These are phyloP conservation scores for Hortiboletus rubellus DNA, from an alignment of 1,284 basidiomycete species.

Conservation along the genomic window DNA sequence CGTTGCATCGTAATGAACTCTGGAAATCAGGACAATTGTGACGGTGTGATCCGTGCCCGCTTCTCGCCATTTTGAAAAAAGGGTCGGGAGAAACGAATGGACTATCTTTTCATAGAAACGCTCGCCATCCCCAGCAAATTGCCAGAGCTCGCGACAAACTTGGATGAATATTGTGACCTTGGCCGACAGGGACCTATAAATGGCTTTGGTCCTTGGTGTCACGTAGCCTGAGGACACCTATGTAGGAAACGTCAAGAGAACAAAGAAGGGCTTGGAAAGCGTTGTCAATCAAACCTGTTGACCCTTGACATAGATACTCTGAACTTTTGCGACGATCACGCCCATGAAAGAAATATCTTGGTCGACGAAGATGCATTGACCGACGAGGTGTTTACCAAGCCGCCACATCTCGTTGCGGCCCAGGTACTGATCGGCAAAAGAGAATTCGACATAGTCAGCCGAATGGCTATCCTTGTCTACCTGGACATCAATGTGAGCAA, in stretches of 20 bases:
- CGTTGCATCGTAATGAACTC: constrained; percentile 86
- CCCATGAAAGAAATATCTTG: constrained; percentile 79
- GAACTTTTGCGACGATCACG: constrained; percentile 76
- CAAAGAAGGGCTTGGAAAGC: background rate
- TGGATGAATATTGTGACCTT: constrained; percentile 94
- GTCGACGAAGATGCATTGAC: constrained; percentile 70
- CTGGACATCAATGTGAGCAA: constrained; percentile 39
- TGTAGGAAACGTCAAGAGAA: constrained; percentile 10
- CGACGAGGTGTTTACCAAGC: constrained; percentile 72
- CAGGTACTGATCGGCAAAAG: constrained; percentile 90
- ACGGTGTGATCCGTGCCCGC: constrained; percentile 90
- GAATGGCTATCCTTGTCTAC: constrained; percentile 63
- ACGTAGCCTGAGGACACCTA: constrained; percentile 83
- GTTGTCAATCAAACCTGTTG: constrained; percentile 48
- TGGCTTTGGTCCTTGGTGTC: constrained; percentile 81
- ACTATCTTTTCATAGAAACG: constrained; percentile 96
- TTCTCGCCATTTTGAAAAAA: constrained; percentile 82
- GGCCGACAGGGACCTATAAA: constrained; percentile 90
- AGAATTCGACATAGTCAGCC: constrained; percentile 85
- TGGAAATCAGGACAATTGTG: constrained; percentile 92
- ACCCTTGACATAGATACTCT: constrained; percentile 69
- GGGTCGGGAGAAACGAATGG: constrained; percentile 85
- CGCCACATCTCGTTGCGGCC: constrained; percentile 95
- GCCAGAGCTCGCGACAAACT: constrained; percentile 95
- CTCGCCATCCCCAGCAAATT: constrained; percentile 96